Conservation (phyloP, 129 eudicot species). For the Helichrysum umbraculigerum region DNA sequence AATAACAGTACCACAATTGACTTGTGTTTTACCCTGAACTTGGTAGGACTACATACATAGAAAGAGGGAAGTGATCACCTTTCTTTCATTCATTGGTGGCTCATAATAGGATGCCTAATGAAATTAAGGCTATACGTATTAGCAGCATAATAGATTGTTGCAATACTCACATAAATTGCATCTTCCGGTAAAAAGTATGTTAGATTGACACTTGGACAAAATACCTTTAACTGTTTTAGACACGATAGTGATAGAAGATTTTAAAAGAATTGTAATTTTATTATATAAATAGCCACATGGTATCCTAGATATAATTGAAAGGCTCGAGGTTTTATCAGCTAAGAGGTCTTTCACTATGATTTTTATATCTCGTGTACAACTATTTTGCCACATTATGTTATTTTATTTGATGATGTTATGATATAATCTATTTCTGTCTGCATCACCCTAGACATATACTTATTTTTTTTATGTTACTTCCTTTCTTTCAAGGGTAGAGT, state of each 20-base stretch:
- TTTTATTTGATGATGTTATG: slow-evolving; percentile 18
- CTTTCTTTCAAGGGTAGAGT: background rate
- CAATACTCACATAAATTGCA: background rate
- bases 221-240: background rate
- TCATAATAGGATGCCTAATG: background rate
- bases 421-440: background rate
- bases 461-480: background rate
- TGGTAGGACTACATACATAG: background rate
- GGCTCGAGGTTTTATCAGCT: background rate
- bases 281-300: slow-evolving; percentile 5
- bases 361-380: background rate
- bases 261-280: background rate
- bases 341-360: background rate
- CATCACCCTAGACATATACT: background rate
- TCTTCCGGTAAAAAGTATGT: background rate
- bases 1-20: background rate
- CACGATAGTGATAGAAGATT: background rate
- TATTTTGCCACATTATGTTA: background rate
- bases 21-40: background rate
- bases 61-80: background rate
- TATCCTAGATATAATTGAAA: background rate
- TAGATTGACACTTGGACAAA: background rate
- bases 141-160: background rate
- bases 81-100: background rate
- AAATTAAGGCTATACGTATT: background rate